Percentiles rank a stretch among this genome's conserved stretches.
These are phyloP conservation scores for Hygrophila difformis DNA, from an alignment of 257 asterid species.

Conservation along the genomic window DNA sequence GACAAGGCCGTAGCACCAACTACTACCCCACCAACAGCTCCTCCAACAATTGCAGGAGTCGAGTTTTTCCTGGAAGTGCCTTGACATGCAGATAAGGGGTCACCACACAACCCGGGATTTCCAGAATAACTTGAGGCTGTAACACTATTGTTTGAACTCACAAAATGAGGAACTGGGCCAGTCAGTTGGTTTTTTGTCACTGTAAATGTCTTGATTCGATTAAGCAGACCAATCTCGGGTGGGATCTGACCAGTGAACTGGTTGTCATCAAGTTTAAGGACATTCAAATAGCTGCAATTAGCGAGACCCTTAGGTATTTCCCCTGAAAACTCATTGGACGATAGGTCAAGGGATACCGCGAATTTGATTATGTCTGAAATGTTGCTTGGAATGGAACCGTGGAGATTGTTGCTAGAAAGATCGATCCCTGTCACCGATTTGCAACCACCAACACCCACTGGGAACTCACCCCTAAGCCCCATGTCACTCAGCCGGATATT, in stretches of 20 bases:
- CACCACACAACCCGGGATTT: constrained; percentile 39
- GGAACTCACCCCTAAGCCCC: constrained; percentile 79
- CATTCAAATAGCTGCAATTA: constrained; percentile 47
- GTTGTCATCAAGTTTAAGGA: constrained; percentile 49
- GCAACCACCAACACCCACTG: constrained; percentile 46
- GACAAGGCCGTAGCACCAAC: constrained; percentile 24
- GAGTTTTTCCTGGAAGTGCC: constrained; percentile 14
- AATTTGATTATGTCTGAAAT: constrained; percentile 32
- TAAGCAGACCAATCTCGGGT: constrained; percentile 24
- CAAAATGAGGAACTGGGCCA: constrained; percentile 29
- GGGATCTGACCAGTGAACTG: constrained; percentile 42
- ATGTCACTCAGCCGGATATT: constrained; percentile 47
- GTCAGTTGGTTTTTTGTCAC: constrained; percentile 28
- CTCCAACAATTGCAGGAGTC: constrained; percentile 24
- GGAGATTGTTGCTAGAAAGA: constrained; percentile 53
- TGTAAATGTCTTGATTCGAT: constrained; percentile 26
- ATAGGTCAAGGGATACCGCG: constrained; percentile 54
- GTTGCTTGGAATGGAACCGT: constrained; percentile 47
- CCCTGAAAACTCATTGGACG: constrained; percentile 64
- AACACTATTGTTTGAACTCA: constrained; percentile 12
- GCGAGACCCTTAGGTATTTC: constrained; percentile 48
- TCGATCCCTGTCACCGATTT: constrained; percentile 65
- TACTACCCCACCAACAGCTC: constrained; percentile 30
- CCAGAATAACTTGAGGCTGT: constrained; percentile 18
- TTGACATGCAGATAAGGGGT: constrained; percentile 25